Base-by-base conservation (phyloP, 768 basidiomycete genomes). In the Kockovaella imperatae region DNA sequence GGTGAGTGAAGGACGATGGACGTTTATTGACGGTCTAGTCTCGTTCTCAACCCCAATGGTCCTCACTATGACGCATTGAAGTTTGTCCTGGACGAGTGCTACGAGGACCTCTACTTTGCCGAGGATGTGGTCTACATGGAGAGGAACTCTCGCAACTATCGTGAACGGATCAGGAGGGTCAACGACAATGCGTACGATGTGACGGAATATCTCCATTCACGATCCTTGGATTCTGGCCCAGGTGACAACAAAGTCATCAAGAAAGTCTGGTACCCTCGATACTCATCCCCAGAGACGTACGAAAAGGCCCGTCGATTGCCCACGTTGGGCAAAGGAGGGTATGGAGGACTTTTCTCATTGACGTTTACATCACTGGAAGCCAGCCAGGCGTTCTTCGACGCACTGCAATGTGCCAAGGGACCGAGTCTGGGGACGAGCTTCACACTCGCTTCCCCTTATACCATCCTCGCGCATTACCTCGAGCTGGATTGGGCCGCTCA, bases 61-160 rank as follows among this genome's bases (percentile, higher is more conserved):
- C 79, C 77, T 3, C 78, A 85, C 62, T 91, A 93, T 67, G 42
- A 72, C 0, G 51, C 72, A 1, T 78, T 99, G 39, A 87, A 85
- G 60, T 62, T 73, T 0, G 72, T 80, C 39, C 74, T 88, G 60
- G 62, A 72, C 6, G 56, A 74, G 6, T 74, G 68, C 5, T 96
- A 82, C 69, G 87, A 93, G 67, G 91, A 99, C 65, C 74, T 75
- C 20, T 96, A 87, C 73, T 96, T 84, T 57, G 77, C 80, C 62
- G 86, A 90, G 68, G 93, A 99, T 63, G 89, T 87, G 34, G 80
- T 96, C 47, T 93, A 82, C 76, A 86, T 99, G 85, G 93, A 99
- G 68, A 85, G 91, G 57, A 99, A 99, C 73, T 97, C 93, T 15
- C 86, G 93, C 42, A 83, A 95, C 73, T 96, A 93, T 75, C 73